phyloP scores from a whole-genome alignment of 164 flowering plant species.

The Stephania cephalantha region DNA sequence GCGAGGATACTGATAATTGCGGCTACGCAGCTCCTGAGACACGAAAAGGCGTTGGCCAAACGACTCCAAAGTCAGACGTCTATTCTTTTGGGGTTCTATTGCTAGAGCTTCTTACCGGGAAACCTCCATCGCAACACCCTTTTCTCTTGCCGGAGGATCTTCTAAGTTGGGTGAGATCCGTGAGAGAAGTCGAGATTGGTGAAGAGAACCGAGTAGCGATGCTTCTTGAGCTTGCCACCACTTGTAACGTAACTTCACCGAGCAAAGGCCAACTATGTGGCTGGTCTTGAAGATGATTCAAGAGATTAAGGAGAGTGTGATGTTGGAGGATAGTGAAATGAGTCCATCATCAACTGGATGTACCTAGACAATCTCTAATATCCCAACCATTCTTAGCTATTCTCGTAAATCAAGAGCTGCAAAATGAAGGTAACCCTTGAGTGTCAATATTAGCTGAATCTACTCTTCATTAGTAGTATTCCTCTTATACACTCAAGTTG shows the following conservation, averaged over 20 bases:
- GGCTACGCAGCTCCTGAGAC: conserved; percentile 66
- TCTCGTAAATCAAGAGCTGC: not conserved
- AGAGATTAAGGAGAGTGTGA: conserved; percentile 69
- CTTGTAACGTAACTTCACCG: conserved; percentile 52
- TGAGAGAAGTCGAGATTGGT: conserved; percentile 45
- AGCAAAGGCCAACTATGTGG: conserved; percentile 95
- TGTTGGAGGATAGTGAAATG: conserved; percentile 28
- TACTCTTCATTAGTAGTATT: not conserved
- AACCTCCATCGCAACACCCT: conserved; percentile 51
- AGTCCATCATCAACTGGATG: not conserved
- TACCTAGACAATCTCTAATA: not conserved
- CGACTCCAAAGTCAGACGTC: conserved; percentile 70
- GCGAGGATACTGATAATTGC: conserved; percentile 22
- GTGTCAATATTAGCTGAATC: not conserved
- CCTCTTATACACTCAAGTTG: not conserved
- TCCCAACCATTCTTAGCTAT: not conserved
- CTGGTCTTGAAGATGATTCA: conserved; percentile 94
- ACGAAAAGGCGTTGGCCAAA: conserved; percentile 26
- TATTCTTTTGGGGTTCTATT: conserved; percentile 71
- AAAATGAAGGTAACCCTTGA: not conserved
- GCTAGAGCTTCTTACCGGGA: conserved; percentile 77
- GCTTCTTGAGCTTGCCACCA: conserved; percentile 70
- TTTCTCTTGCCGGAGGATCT: conserved; percentile 35
- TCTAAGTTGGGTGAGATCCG: conserved; percentile 53
- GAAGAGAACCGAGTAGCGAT: conserved; percentile 56